A percentile compares a stretch with the other conserved stretches of the same genome.
Evolutionary conservation across 805 yeast species (phyloP).

Genomic region (Saturnispora sekii): DNA sequence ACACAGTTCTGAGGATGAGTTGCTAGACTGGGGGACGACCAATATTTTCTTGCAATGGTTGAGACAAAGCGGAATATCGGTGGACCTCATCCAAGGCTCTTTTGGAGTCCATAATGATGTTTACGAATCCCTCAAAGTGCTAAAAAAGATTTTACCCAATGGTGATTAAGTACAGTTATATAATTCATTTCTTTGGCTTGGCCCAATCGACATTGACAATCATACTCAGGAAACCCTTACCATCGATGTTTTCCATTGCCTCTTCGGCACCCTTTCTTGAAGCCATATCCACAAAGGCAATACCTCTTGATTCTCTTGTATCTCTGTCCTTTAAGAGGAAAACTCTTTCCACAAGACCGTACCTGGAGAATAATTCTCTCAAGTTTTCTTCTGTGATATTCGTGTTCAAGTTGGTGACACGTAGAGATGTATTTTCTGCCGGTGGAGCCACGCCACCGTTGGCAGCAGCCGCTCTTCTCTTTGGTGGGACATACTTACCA

Average conservation of each 20-base stretch:
- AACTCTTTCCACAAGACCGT: constrained; percentile 63
- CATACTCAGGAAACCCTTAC: constrained; percentile 87
- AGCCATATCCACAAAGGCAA: constrained; percentile 83
- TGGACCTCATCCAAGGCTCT: constrained; percentile 24
- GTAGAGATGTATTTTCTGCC: constrained; percentile 66
- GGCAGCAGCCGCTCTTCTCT: constrained; percentile 35
- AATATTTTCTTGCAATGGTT: constrained; percentile 30
- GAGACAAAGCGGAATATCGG: constrained; percentile 4
- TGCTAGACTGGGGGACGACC: constrained; percentile 45
- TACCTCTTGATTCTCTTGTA: constrained; percentile 90
- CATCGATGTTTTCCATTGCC: constrained; percentile 71
- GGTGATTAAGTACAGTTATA: not conserved
- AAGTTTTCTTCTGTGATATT: constrained; percentile 75
- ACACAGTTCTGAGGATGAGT: constrained; percentile 62
- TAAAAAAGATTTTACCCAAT: not conserved
- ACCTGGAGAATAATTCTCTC: constrained; percentile 60
- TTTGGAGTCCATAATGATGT: constrained; percentile 64
- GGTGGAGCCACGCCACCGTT: constrained; percentile 23
- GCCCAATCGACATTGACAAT: constrained; percentile 62
- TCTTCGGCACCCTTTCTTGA: constrained; percentile 59
- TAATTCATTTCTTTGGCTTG: constrained; percentile 28
- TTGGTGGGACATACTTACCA: constrained; percentile 51
- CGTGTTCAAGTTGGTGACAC: constrained; percentile 84
- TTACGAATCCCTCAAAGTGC: constrained; percentile 33
- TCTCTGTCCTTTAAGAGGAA: constrained; percentile 83